These are phyloP conservation scores for Vicia sativa DNA, from an alignment of 306 rosid genomes.

Conservation along the genomic window DNA sequence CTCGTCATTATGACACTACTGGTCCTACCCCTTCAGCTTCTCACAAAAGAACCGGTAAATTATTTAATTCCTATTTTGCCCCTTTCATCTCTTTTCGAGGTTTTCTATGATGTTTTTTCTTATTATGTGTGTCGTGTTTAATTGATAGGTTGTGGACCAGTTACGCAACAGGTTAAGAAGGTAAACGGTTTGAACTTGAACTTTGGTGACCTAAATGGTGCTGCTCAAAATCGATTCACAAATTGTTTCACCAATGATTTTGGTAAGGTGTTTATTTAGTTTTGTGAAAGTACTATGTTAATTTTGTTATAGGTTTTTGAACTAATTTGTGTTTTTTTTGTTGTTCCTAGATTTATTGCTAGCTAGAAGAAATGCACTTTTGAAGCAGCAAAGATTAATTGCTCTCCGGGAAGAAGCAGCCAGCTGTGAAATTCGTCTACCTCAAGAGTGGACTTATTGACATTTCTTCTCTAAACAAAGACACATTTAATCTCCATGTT, in stretches of 20 bases:
- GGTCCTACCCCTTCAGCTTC: slow-evolving; percentile 41
- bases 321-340: neutral
- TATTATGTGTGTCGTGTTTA: neutral
- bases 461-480: neutral
- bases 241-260: slow-evolving; percentile 40
- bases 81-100: neutral
- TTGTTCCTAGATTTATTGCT: slow-evolving; percentile 49
- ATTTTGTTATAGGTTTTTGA: neutral
- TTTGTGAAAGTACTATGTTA: neutral
- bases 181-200: slow-evolving; percentile 57
- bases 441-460: slow-evolving; percentile 91
- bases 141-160: slow-evolving; percentile 51
- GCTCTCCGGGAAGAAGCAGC: slow-evolving; percentile 50
- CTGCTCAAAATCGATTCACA: slow-evolving; percentile 39
- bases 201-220: slow-evolving; percentile 41
- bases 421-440: slow-evolving; percentile 61
- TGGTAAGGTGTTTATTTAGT: slow-evolving; percentile 40
- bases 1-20: slow-evolving; percentile 56
- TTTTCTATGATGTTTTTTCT: neutral
- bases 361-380: slow-evolving; percentile 54
- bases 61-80: neutral
- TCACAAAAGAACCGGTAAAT: slow-evolving; percentile 58
- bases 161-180: slow-evolving; percentile 50
- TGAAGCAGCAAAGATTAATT: slow-evolving; percentile 50
- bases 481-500: neutral